Base-by-base conservation (phyloP, 805 yeast species). In the Ogataea paradorogensis region DNA sequence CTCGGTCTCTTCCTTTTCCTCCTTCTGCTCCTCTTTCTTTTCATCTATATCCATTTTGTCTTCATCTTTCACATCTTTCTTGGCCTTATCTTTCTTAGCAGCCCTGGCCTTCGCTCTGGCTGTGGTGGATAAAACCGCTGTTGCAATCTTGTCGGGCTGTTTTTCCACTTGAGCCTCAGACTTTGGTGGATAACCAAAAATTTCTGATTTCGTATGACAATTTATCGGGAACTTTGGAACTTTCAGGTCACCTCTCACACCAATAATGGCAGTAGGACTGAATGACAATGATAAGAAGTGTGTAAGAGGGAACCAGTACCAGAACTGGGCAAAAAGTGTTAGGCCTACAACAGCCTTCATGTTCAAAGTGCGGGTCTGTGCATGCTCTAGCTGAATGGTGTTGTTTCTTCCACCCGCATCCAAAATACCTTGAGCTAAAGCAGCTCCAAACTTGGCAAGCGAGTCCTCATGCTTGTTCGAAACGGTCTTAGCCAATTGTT, bases 371-470 rank as follows among this genome's bases (percentile, higher is more conserved):
- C 89, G 95, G 28, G 96, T 88, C 51, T 89, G 90, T 16, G 80
- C 56, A 61, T 90, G 87, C 63, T 93, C 97, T 35, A 91, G 71
- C 52, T 84, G 84, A 49, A 93, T 89, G 0, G 98, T 89, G n/a
- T 85, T 95, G 56, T 93, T 93, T 60, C 98, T 80, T 9, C 99
- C 99, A 65, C 99, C 97, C 9, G 98, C 99, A 67, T 93, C 97
- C 61, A 93, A 82, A 48, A 93, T 91, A 63, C 99, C 99, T 69
- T 91, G 97, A 10, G 96, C 91, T 35, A 93, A 69, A 13, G 97
- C 87, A 22, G 98, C 97, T 60, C 99, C 99, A 66, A 91, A 93
- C 67, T 89, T 90, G 27, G 98, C 96, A 64, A 93, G 76, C 3
- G 96, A 95, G 65, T 91, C 99, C 65, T 91, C 97, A 54, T 87